Percentiles rank a stretch among this genome's conserved stretches.
Evolutionary conservation across 306 rosid genomes (phyloP).

Genomic region (Coriaria nepalensis): DNA sequence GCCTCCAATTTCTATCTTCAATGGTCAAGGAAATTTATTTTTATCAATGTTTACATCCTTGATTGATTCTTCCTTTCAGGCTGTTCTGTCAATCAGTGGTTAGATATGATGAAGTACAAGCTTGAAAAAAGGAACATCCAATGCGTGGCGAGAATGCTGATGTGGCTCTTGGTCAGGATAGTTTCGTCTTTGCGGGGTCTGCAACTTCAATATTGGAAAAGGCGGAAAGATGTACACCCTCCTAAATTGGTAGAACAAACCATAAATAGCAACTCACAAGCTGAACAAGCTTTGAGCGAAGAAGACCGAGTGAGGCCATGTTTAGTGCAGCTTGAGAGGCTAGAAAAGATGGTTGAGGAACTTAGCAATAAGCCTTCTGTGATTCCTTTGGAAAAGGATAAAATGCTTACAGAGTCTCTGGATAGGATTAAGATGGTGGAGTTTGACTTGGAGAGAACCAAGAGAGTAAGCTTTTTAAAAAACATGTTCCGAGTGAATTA

Average conservation of each 20-base stretch:
- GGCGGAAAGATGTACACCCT: conserved; percentile 49
- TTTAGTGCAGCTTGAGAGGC: conserved; percentile 60
- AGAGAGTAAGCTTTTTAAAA: conserved; percentile 44
- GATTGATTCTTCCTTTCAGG: conserved; percentile 29
- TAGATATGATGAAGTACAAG: conserved; percentile 32
- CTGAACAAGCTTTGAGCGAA: conserved; percentile 36
- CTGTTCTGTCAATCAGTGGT: conserved; percentile 25
- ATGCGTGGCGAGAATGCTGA: conserved; percentile 26
- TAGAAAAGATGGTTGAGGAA: conserved; percentile 53
- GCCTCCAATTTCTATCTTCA: too few relatives aligned
- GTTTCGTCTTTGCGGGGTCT: conserved; percentile 28
- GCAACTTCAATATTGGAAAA: conserved; percentile 51
- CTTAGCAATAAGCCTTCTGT: conserved; percentile 55
- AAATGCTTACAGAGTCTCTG: conserved; percentile 68
- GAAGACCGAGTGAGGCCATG: conserved; percentile 51
- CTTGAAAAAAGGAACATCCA: conserved; percentile 32
- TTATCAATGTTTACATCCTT: conserved; percentile 6
- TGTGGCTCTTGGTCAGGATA: conserved; percentile 43
- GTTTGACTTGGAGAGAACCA: conserved; percentile 80
- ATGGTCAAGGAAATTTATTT: too few relatives aligned
- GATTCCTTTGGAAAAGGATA: conserved; percentile 80
- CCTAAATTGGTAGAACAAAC: conserved; percentile 27
- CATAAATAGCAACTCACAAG: conserved; percentile 24
- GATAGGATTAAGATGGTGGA: conserved; percentile 84
- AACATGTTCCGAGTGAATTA: neutral